These are phyloP conservation scores for Polyplosphaeria fusca DNA, from an alignment of 495 filamentous ascomycete genomes.

Conservation along the genomic window DNA sequence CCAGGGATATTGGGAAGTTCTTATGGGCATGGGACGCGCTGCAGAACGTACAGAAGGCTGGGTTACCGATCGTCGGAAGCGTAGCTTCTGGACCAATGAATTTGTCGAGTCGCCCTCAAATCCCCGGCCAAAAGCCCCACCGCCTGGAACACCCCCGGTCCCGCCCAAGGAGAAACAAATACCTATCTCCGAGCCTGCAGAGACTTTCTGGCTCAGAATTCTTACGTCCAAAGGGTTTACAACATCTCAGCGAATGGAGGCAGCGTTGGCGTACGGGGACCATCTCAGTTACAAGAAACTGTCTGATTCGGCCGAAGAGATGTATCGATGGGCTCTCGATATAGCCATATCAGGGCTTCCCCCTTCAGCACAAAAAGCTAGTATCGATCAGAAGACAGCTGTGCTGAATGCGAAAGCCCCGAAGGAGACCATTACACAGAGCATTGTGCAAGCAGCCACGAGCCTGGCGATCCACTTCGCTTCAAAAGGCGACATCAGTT, in stretches of 20 bases:
- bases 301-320: conserved; percentile 57
- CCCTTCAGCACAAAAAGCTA: conserved; percentile 38
- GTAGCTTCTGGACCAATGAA: conserved; percentile 58
- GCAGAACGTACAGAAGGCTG: conserved; percentile 79
- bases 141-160: conserved; percentile 53
- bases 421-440: conserved; percentile 54
- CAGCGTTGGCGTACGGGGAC: conserved; percentile 74
- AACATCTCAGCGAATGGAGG: conserved; percentile 68
- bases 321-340: conserved; percentile 70
- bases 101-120: conserved; percentile 78
- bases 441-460: conserved; percentile 70
- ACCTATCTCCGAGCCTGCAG: conserved; percentile 59
- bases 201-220: conserved; percentile 72
- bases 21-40: conserved; percentile 71
- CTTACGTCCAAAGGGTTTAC: conserved; percentile 74
- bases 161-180: conserved; percentile 66
- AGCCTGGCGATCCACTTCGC: conserved; percentile 76
- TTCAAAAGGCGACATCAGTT: conserved; percentile 54
- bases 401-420: conserved; percentile 51
- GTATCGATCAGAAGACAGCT: conserved; percentile 60
- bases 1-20: conserved; percentile 72
- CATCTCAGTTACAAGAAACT: conserved; percentile 76
- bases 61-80: conserved; percentile 61
- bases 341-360: conserved; percentile 57
- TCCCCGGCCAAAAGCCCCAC: conserved; percentile 70